phyloP scores from a whole-genome alignment of 768 basidiomycete species.

The Tylopilus balloui region DNA sequence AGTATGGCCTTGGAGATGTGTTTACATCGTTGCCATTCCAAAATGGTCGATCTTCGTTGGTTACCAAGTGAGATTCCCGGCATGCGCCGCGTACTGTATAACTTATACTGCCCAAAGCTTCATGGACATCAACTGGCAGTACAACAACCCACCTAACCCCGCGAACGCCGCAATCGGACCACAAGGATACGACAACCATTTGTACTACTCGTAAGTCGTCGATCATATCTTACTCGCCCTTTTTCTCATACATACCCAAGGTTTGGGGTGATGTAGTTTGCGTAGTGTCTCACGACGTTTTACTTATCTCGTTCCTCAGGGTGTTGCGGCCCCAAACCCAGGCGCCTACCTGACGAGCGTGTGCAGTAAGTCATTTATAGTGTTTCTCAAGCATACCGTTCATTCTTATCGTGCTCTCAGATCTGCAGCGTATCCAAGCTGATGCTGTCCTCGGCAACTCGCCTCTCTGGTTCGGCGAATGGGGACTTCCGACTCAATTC shows the following conservation, averaged over 20 bases:
- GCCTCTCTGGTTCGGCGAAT: conserved; percentile 57
- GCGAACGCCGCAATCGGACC: conserved; percentile 64
- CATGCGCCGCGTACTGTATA: background rate
- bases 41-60: conserved; percentile 25
- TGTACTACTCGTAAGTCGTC: conserved; percentile 63
- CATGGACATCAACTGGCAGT: conserved; percentile 80
- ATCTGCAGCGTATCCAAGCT: conserved; percentile 50
- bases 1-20: conserved; percentile 18
- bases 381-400: background rate
- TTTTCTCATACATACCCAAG: conserved; percentile 29
- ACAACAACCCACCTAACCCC: conserved; percentile 65
- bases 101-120: conserved; percentile 44
- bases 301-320: conserved; percentile 36
- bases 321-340: conserved; percentile 62
- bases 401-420: conserved; percentile 32
- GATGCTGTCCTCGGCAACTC: conserved; percentile 43
- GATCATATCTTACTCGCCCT: background rate
- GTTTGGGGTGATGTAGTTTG: conserved; percentile 47
- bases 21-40: conserved; percentile 23
- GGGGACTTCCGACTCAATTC: conserved; percentile 64
- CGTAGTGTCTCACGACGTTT: background rate
- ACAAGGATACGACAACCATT: conserved; percentile 72
- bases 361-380: conserved; percentile 52
- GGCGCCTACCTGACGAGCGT: conserved; percentile 61
- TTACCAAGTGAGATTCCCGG: conserved; percentile 34